Evolutionary conservation across 1,284 basidiomycete species (phyloP).

Genomic region (Xerocomus minutiporus): DNA sequence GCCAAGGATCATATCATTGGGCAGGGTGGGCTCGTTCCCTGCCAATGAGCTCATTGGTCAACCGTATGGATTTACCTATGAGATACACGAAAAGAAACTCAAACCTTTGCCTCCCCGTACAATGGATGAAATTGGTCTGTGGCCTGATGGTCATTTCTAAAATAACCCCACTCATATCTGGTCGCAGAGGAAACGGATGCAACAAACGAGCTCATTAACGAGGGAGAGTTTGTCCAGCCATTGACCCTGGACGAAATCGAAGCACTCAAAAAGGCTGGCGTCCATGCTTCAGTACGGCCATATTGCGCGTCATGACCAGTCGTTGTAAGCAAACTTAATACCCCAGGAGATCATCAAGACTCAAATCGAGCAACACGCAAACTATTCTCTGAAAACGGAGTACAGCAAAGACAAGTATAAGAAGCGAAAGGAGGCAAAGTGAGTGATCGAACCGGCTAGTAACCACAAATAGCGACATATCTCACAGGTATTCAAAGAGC

Average conservation of each 20-base stretch:
- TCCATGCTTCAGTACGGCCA: conserved; percentile 61
- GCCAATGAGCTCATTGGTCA: conserved; percentile 67
- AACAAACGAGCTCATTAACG: conserved; percentile 85
- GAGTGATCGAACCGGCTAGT: conserved; percentile 22
- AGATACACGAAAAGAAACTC: conserved; percentile 67
- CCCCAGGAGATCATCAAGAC: conserved; percentile 85
- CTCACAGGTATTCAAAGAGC: conserved; percentile 74
- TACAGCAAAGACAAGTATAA: conserved; percentile 97
- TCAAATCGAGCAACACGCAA: conserved; percentile 88
- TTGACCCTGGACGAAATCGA: conserved; percentile 79
- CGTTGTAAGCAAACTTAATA: conserved; percentile 11
- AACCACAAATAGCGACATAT: conserved; percentile 4
- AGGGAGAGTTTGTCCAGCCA: conserved; percentile 73
- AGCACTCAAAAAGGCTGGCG: conserved; percentile 70
- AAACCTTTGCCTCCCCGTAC: conserved; percentile 56
- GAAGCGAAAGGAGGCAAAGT: conserved; percentile 95
- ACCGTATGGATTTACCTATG: conserved; percentile 74
- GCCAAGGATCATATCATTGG: conserved; percentile 58
- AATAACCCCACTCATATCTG: conserved; percentile 9
- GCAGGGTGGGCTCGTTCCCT: conserved; percentile 71
- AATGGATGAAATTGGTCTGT: conserved; percentile 68
- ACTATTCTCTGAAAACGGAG: conserved; percentile 89
- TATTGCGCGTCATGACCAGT: conserved; percentile 4
- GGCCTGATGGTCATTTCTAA: conserved; percentile 14
- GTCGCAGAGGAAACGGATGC: conserved; percentile 81